Evolutionary conservation across 2,329 filamentous ascomycete genomes (phyloP).

Genomic region (Epichloe baconii): DNA sequence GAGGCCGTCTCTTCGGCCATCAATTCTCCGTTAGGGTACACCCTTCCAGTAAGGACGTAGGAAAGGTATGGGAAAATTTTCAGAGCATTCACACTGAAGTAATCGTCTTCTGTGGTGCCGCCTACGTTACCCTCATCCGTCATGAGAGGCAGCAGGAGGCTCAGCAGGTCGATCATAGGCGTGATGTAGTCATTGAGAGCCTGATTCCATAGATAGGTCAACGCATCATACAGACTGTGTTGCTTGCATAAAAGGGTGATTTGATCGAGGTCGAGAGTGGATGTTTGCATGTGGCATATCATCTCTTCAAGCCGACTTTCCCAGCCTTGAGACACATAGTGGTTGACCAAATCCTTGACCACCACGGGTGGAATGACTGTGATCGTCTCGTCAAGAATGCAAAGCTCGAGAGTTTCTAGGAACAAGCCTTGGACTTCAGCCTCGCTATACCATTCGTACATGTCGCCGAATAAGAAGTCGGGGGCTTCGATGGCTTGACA

Average conservation of each 20-base stretch:
- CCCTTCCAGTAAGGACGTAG: conserved; percentile 74
- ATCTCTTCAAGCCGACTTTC: conserved; percentile 80
- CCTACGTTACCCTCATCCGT: conserved; percentile 40
- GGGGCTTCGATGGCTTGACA: conserved; percentile 65
- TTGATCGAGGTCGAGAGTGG: conserved; percentile 87
- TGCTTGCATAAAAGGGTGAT: conserved; percentile 83
- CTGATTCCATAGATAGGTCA: conserved; percentile 95
- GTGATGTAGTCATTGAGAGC: conserved; percentile 82
- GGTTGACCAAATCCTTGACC: conserved; percentile 71
- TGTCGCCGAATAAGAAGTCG: conserved; percentile 81
- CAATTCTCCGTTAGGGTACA: conserved; percentile 75
- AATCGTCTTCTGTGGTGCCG: conserved; percentile 45
- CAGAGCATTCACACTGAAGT: conserved; percentile 57
- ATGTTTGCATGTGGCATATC: conserved; percentile 82
- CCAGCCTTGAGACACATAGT: conserved; percentile 65
- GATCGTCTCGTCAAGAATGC: conserved; percentile 69
- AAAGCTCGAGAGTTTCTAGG: conserved; percentile 76
- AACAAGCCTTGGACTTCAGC: conserved; percentile 61
- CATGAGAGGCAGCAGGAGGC: conserved; percentile 49
- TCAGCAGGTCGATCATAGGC: conserved; percentile 70
- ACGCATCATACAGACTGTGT: conserved; percentile 82
- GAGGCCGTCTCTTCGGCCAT: conserved; percentile 61
- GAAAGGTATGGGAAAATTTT: conserved; percentile 95
- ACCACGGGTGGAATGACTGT: conserved; percentile 65
- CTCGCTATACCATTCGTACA: conserved; percentile 84